A percentile compares a stretch with the other conserved stretches of the same genome.
These are phyloP conservation scores for Phoenix roebelenii DNA, from an alignment of 176 grass and related monocot species.

Conservation along the genomic window DNA sequence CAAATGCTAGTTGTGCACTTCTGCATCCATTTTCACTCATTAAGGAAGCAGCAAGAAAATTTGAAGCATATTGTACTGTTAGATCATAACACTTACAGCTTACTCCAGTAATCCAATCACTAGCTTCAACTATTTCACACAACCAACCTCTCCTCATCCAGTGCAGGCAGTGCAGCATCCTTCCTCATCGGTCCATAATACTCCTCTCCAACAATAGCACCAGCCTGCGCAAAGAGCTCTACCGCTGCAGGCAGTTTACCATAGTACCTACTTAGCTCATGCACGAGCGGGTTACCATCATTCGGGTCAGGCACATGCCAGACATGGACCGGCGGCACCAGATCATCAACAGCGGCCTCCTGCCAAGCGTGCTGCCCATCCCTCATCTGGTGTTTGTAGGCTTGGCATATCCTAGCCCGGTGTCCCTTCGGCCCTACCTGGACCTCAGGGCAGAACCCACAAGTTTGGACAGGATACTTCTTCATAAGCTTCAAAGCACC, in stretches of 20 bases:
- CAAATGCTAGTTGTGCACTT: too few species aligned
- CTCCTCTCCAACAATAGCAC: constrained; percentile 3
- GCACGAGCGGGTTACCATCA: neutral
- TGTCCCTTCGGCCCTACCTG: constrained; percentile 22
- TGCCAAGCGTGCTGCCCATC: constrained; percentile 25
- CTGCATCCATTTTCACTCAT: too few species aligned
- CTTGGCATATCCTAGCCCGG: constrained; percentile 22
- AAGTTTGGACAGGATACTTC: constrained; percentile 21
- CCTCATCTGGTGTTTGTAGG: constrained; percentile 26
- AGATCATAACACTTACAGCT: too few species aligned
- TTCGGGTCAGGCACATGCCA: constrained; percentile 13
- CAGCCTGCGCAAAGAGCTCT: constrained; percentile 17
- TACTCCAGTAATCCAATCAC: neutral
- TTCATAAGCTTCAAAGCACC: constrained; percentile 16
- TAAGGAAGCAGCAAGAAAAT: too few species aligned
- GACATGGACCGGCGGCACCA: constrained; percentile 8
- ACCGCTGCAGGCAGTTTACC: constrained; percentile 15
- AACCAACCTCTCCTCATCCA: constrained; percentile 23
- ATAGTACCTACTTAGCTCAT: constrained; percentile 18
- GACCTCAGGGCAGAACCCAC: constrained; percentile 24
- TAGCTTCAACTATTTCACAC: constrained; percentile 13
- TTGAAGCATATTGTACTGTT: too few species aligned
- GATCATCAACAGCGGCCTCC: constrained; percentile 15
- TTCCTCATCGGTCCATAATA: constrained; percentile 11
- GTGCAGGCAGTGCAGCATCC: constrained; percentile 8